Percentiles rank a stretch among this genome's conserved stretches.
phyloP scores from a whole-genome alignment of 2,329 filamentous ascomycete species.

The Penicillium sp. region DNA sequence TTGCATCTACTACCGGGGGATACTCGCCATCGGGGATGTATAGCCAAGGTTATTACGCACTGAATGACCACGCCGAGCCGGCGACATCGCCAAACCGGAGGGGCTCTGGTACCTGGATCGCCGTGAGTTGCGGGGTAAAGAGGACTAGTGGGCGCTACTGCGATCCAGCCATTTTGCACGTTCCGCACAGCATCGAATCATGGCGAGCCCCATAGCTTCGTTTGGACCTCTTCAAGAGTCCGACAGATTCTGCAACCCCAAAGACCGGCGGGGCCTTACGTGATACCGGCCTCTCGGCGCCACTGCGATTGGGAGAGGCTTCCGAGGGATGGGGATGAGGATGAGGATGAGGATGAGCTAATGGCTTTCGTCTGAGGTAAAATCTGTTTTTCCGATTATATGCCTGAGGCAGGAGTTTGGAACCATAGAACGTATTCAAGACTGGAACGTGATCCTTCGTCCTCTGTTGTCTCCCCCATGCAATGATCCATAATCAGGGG shows the following conservation, averaged over 20 bases:
- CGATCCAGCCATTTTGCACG: constrained; percentile 14
- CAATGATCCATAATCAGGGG: neutral
- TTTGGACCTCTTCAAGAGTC: neutral
- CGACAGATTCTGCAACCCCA: neutral
- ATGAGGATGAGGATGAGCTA: constrained; percentile 14
- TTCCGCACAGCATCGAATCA: constrained; percentile 6
- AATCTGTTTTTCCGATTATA: constrained; percentile 8
- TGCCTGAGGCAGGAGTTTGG: neutral
- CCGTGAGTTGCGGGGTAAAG: constrained; percentile 21
- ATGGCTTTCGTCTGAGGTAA: constrained; percentile 10
- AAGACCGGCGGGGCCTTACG: constrained; percentile 18
- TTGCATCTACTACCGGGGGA: constrained; percentile 18
- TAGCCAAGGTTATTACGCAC: constrained; percentile 13
- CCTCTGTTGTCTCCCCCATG: neutral
- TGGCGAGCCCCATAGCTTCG: neutral
- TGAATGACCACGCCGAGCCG: constrained; percentile 14
- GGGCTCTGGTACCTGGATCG: constrained; percentile 23
- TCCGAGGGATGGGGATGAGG: constrained; percentile 18
- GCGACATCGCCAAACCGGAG: constrained; percentile 17
- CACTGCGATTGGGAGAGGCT: constrained; percentile 21
- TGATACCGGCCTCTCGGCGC: constrained; percentile 20
- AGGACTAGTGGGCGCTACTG: neutral
- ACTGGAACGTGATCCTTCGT: neutral
- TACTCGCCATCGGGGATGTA: constrained; percentile 14
- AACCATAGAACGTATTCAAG: neutral